Evolutionary conservation across 192 early-diverging fungal genomes (phyloP).

Genomic region (Rhizophagus clarus): DNA sequence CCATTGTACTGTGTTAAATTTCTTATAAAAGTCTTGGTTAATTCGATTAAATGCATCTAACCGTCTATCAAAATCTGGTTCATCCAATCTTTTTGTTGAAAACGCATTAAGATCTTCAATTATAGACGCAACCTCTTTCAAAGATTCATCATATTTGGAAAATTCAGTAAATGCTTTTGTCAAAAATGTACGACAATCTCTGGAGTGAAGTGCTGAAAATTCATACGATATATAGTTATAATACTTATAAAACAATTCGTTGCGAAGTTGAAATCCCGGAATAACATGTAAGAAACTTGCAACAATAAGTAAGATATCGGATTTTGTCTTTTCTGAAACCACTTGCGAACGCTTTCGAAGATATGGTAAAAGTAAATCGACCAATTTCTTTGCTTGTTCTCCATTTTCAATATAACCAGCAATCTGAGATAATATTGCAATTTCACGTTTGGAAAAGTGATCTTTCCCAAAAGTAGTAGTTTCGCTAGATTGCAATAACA

Average conservation of each 20-base stretch:
- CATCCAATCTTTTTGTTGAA: slow-evolving; percentile 73
- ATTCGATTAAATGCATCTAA: slow-evolving; percentile 77
- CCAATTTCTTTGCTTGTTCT: slow-evolving; percentile 64
- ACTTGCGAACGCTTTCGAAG: slow-evolving; percentile 67
- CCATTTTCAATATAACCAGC: slow-evolving; percentile 73
- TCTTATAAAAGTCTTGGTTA: slow-evolving; percentile 66
- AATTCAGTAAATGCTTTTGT: slow-evolving; percentile 65
- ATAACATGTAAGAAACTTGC: slow-evolving; percentile 79
- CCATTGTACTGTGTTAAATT: slow-evolving; percentile 78
- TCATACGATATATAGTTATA: slow-evolving; percentile 67
- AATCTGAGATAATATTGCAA: slow-evolving; percentile 78
- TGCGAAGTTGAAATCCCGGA: slow-evolving; percentile 46
- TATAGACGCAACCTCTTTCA: slow-evolving; percentile 55
- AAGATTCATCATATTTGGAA: slow-evolving; percentile 57
- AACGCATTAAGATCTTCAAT: slow-evolving; percentile 81
- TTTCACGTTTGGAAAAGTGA: slow-evolving; percentile 65
- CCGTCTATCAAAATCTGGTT: slow-evolving; percentile 84
- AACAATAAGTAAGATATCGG: slow-evolving; percentile 82
- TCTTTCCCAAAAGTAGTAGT: slow-evolving; percentile 55
- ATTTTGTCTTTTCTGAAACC: slow-evolving; percentile 82
- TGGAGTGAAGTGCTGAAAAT: slow-evolving; percentile 66
- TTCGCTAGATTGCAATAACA: slow-evolving; percentile 48
- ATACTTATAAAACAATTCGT: slow-evolving; percentile 58
- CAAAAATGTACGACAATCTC: slow-evolving; percentile 66
- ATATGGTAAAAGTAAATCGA: slow-evolving; percentile 84